Evolutionary conservation across 2,329 filamentous ascomycete genomes (phyloP).

Genomic region (Verticillium nubilum): DNA sequence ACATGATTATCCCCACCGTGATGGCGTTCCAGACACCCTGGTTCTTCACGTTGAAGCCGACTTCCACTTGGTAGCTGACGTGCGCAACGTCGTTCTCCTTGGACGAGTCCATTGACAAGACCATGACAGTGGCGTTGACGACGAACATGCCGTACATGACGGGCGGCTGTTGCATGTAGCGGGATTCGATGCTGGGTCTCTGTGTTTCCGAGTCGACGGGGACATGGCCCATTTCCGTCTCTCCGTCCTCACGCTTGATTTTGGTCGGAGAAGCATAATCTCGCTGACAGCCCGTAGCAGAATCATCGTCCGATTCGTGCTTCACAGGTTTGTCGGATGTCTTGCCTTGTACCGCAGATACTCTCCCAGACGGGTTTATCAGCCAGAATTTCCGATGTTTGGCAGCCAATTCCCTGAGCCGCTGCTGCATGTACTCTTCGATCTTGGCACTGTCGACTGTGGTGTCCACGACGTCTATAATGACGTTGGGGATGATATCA

Average conservation of each 20-base stretch:
- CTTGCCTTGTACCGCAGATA: background rate
- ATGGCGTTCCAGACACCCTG: conserved; percentile 40
- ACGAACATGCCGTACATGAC: conserved; percentile 39
- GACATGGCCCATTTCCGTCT: background rate
- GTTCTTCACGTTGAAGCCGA: conserved; percentile 29
- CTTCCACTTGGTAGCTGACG: conserved; percentile 37
- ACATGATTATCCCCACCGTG: conserved; percentile 33
- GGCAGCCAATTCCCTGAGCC: conserved; percentile 28
- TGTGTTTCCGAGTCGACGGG: background rate
- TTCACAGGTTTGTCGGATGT: background rate
- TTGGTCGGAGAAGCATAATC: background rate
- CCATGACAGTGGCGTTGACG: conserved; percentile 30
- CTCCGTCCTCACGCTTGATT: background rate
- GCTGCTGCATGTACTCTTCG: conserved; percentile 25
- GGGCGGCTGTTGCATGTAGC: conserved; percentile 19
- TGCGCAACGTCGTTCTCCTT: conserved; percentile 25
- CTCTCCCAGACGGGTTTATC: conserved; percentile 11
- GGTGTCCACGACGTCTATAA: conserved; percentile 29
- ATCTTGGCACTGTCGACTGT: conserved; percentile 21
- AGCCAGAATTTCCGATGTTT: conserved; percentile 30
- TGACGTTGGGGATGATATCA: conserved; percentile 30
- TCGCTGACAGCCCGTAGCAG: background rate
- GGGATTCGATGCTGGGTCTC: background rate
- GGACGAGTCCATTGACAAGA: conserved; percentile 33
- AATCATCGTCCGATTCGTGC: background rate